phyloP scores from a whole-genome alignment of 129 eudicot species.

The Helianthus tuberosus region DNA sequence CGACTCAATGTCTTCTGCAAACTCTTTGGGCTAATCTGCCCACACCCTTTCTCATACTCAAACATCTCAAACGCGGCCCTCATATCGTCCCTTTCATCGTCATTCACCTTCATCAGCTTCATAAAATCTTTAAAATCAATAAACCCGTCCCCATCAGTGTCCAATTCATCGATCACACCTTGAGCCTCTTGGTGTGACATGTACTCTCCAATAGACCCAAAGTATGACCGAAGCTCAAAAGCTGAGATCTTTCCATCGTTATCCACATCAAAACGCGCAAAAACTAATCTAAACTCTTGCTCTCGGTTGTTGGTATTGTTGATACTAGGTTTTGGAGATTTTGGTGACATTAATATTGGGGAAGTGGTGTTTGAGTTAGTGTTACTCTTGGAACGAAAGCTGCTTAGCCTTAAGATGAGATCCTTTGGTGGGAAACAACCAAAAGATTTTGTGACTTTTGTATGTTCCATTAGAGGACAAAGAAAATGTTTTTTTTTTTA shows the following conservation, averaged over 20 bases:
- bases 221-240: conserved; percentile 55
- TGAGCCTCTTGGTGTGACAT: conserved; percentile 76
- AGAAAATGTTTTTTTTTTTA: not conserved
- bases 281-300: conserved; percentile 51
- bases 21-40: conserved; percentile 64
- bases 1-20: conserved; percentile 64
- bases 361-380: conserved; percentile 26
- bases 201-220: conserved; percentile 69
- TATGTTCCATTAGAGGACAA: conserved; percentile 33
- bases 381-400: conserved; percentile 34
- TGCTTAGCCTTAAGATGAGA: conserved; percentile 38
- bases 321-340: conserved; percentile 34
- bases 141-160: conserved; percentile 55
- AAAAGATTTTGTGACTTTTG: conserved; percentile 41
- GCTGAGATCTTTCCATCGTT: conserved; percentile 75
- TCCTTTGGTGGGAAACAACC: conserved; percentile 48
- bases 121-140: conserved; percentile 63
- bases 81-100: conserved; percentile 46
- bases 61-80: conserved; percentile 74
- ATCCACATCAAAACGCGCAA: conserved; percentile 58
- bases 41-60: conserved; percentile 76
- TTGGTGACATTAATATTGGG: conserved; percentile 38
- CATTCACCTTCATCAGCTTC: conserved; percentile 42
- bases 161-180: conserved; percentile 53
- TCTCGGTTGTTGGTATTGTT: conserved; percentile 13